Evolutionary conservation across 2,329 filamentous ascomycete species (phyloP).

Genomic region (Xylaria hypoxylon): DNA sequence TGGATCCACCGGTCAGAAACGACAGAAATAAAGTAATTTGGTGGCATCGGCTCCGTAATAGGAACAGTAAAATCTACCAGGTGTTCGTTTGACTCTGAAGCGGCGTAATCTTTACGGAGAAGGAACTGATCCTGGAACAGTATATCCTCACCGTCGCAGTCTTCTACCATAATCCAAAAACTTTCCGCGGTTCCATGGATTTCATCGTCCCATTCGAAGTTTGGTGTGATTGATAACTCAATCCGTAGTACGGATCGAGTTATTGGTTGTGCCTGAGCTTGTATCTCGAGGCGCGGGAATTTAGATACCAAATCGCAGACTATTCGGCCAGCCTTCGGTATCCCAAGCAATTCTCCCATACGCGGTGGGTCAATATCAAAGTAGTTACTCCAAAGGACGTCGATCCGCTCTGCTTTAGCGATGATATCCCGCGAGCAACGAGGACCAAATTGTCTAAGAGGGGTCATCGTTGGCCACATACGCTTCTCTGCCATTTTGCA

Average conservation of each 20-base stretch:
- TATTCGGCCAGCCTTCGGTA: conserved; percentile 86
- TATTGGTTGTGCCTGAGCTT: conserved; percentile 93
- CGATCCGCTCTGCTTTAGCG: conserved; percentile 92
- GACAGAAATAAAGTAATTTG: conserved; percentile 97
- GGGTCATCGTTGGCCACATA: conserved; percentile 99
- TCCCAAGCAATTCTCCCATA: conserved; percentile 92
- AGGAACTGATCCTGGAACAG: conserved; percentile 95
- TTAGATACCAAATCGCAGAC: conserved; percentile 90
- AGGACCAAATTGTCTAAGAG: conserved; percentile 84
- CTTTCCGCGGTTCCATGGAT: conserved; percentile 89
- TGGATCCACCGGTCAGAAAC: conserved; percentile 99
- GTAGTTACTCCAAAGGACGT: conserved; percentile 92
- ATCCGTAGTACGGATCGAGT: conserved; percentile 93
- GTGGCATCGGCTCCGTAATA: conserved; percentile 97
- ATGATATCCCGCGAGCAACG: conserved; percentile 85
- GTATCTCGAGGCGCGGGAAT: conserved; percentile 91
- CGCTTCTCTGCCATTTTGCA: conserved; percentile 99
- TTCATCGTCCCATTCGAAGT: conserved; percentile 94
- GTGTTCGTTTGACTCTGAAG: conserved; percentile 89
- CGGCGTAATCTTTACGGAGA: conserved; percentile 87
- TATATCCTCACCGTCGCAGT: conserved; percentile 96
- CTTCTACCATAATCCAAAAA: conserved; percentile 98
- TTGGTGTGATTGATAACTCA: conserved; percentile 90
- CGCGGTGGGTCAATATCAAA: conserved; percentile 96
- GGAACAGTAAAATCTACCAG: conserved; percentile 96